Conservation (phyloP, 352 stramenopile genomes). For the Lagenidium giganteum region DNA sequence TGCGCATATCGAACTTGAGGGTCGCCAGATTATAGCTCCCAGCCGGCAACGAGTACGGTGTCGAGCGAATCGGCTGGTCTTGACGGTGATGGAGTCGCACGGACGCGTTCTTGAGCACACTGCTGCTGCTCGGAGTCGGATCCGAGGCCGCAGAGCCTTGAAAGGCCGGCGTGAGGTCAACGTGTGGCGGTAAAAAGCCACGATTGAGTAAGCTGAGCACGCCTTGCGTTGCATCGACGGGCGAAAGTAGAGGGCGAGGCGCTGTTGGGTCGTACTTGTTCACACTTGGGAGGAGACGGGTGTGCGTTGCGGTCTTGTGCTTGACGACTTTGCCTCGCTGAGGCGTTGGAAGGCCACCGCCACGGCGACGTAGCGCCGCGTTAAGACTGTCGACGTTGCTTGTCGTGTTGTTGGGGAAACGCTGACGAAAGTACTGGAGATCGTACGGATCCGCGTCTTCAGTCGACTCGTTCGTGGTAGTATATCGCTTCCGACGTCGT, state of each 20-base stretch:
- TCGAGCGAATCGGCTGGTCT: slow-evolving; percentile 35
- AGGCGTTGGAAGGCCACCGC: slow-evolving; percentile 5
- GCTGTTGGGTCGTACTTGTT: slow-evolving; percentile 60
- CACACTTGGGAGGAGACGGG: slow-evolving; percentile 60
- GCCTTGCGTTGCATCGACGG: slow-evolving; percentile 53
- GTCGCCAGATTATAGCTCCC: slow-evolving; percentile 71
- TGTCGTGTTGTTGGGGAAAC: neutral
- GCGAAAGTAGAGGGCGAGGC: slow-evolving; percentile 40
- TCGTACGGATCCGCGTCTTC: slow-evolving; percentile 7
- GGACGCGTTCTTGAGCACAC: slow-evolving; percentile 47
- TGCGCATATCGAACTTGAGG: slow-evolving; percentile 80
- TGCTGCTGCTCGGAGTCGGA: slow-evolving; percentile 11
- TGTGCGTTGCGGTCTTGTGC: slow-evolving; percentile 49
- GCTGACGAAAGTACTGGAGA: slow-evolving; percentile 14
- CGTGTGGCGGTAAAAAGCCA: slow-evolving; percentile 53
- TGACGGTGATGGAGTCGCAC: slow-evolving; percentile 55
- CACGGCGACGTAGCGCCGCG: slow-evolving; percentile 2
- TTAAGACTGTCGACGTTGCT: slow-evolving; percentile 1
- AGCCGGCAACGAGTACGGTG: slow-evolving; percentile 54
- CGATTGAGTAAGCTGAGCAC: slow-evolving; percentile 68
- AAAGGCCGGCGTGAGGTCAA: slow-evolving; percentile 67
- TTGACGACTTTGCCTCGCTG: slow-evolving; percentile 30
- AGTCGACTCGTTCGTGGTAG: neutral
- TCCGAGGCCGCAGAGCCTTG: slow-evolving; percentile 5
- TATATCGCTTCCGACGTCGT: slow-evolving; percentile 1